Base-by-base conservation (phyloP, 139 green algal genomes). In the Chlorella sp. region DNA sequence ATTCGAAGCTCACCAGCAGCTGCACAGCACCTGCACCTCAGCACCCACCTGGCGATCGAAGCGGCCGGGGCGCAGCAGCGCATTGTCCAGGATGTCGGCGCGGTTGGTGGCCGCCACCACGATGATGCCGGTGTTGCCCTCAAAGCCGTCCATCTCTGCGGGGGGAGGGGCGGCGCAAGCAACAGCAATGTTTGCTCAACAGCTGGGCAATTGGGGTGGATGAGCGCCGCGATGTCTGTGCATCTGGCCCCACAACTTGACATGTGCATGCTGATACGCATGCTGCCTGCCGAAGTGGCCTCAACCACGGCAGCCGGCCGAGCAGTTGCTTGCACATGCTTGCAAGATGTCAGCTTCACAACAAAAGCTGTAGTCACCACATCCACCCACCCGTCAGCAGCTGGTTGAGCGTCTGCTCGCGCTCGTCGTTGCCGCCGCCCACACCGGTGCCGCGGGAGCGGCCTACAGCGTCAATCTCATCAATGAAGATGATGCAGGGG, bases 401-500 rank as follows among this genome's bases (percentile, higher is more conserved):
- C 95, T 99, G 96, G 93, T 99, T 99, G 74, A 99, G 96, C 74
- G 97, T 99, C 93, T 99, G 97, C 92, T 99, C 97, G 51, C 97
- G 94, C 93, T 99, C 97, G 79, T 99, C 97, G 84, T 99, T 99
- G 87, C 96, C 97, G 48, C 97, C 97, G 74, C 97, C 97, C 90
- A 67, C 51, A 40, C 77, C 80, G 56, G 79, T 81, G 48, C 82
- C 80, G 43, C 93, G 81, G 36, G 90, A 86, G 58, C 90, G 99
- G 44, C 97, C 97, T 7, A 99, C 97, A 14, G 97, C 97, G 85
- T 99, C 97, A 86, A 99, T 99, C 92, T 99, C 97, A 92, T 99
- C 97, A 56, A 99, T 98, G 92, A 99, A 99, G 81, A 99, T 92
- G 89, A 99, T 98, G 95, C 97, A 99, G 46, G 97, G 97, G 0